These are phyloP conservation scores for Drechslerella coelobrocha DNA, from an alignment of 2,329 filamentous ascomycete genomes.

Conservation along the genomic window DNA sequence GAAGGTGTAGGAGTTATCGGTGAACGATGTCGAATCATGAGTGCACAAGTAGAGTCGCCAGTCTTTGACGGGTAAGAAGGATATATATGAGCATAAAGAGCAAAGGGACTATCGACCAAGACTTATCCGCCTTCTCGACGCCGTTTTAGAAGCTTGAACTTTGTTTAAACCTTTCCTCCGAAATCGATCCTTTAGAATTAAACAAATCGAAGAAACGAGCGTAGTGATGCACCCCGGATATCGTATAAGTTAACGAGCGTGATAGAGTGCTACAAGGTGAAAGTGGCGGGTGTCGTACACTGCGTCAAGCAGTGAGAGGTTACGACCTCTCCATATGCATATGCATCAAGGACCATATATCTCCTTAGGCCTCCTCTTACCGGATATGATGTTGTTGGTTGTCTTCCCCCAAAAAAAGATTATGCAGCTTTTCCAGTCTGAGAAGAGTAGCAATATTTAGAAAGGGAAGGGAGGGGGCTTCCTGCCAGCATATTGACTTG, in stretches of 20 bases:
- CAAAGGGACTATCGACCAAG: background rate
- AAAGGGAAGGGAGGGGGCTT: conserved; percentile 31
- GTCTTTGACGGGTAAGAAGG: conserved; percentile 16
- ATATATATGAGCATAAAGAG: conserved; percentile 25
- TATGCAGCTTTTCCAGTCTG: background rate
- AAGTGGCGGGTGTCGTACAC: conserved; percentile 40
- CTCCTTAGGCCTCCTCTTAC: too few species aligned
- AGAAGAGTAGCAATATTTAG: conserved; percentile 27
- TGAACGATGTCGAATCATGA: conserved; percentile 27
- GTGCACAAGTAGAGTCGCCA: conserved; percentile 3
- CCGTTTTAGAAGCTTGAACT: conserved; percentile 10
- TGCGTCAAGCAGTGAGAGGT: conserved; percentile 49
- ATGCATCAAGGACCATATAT: background rate
- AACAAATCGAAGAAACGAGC: conserved; percentile 41
- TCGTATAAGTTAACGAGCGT: conserved; percentile 23
- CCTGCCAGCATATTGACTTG: conserved; percentile 33
- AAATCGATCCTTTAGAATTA: conserved; percentile 25
- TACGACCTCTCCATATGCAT: background rate
- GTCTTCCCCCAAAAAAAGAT: background rate
- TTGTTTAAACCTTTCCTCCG: conserved; percentile 1
- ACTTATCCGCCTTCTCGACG: conserved; percentile 10
- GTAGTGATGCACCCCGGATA: conserved; percentile 31
- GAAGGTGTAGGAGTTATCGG: conserved; percentile 22
- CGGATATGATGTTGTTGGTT: background rate
- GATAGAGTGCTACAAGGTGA: conserved; percentile 48